Evolutionary conservation across 2,329 filamentous ascomycete genomes (phyloP), one percentile per base, ranked within the genome.

Genomic region (Amylocarpus encephaloides): DNA sequence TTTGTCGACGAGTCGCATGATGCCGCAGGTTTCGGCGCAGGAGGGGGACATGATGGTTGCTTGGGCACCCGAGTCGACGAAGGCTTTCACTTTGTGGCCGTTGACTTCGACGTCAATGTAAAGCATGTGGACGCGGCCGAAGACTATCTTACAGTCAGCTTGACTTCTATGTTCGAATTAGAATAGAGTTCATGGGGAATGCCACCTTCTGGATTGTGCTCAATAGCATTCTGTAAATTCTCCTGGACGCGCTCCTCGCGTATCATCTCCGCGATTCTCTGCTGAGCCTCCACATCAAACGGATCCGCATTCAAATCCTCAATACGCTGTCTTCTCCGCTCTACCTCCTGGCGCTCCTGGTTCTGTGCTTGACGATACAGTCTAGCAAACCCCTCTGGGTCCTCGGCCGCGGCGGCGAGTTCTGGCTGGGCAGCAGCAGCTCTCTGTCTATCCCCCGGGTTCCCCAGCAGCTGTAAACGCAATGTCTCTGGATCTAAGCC

Each of bases 31-130:
- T 65, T 95, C 88, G 22, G 93, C 93, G 64, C 90, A 96, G 19
- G 83, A 77, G 5, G 93, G 93, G 5, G 92, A 97, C 93, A 98
- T 98, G 73, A 98, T 96, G 46, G 93, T 98, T 22, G 92, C 90
- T 71, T 98, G 93, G 19, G 93, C 93, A 54, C 93, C 93, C 1
- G 93, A 97, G 68, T 98, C 93, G 53, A 98, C 93, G 59, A 98
- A 86, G 2, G 92, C 93, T 73, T 96, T 97, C 62, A 98, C 85
- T 51, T 87, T 88, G 61, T 88, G 80, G 11, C 88, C 86, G 68
- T 98, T 98, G 62, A 98, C 93, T 67, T 94, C 88, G 54, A 95
- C 91, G 64, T 94, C 84, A 60, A 97, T 86, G 70, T 98, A 98
- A 43, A 98, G 80, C 84, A 98, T 93, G 61, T 92, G 90, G 36